These are phyloP conservation scores for Wilhelminamyces savonicus DNA, from an alignment of 805 yeast species.

Conservation along the genomic window DNA sequence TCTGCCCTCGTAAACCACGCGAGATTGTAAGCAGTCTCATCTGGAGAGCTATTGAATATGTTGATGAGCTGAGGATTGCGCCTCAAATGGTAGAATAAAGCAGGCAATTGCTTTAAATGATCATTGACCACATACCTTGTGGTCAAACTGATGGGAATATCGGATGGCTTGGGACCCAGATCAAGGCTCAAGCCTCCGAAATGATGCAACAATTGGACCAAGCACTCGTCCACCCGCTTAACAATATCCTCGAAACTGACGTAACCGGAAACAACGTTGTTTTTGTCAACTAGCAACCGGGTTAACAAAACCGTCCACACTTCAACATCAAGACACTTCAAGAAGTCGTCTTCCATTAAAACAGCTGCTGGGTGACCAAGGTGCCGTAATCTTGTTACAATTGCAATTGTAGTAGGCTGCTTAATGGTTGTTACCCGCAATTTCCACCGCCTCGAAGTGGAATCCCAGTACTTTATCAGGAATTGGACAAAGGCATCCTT, in stretches of 20 bases:
- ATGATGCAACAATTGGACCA: slow-evolving; percentile 19
- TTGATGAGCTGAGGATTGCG: slow-evolving; percentile 29
- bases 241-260: slow-evolving; percentile 22
- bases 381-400: slow-evolving; percentile 6
- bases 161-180: slow-evolving; percentile 1
- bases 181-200: slow-evolving; percentile 18
- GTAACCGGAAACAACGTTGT: slow-evolving; percentile 28
- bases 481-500: slow-evolving; percentile 27
- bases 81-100: slow-evolving; percentile 26
- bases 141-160: slow-evolving; percentile 17
- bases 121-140: slow-evolving; percentile 17
- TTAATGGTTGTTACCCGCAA: slow-evolving; percentile 24
- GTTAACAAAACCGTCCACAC: slow-evolving; percentile 25
- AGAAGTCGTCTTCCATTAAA: slow-evolving; percentile 19
- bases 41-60: slow-evolving; percentile 38
- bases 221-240: slow-evolving; percentile 17
- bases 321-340: slow-evolving; percentile 26
- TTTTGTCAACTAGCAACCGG: slow-evolving; percentile 26
- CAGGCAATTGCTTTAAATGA: slow-evolving; percentile 21
- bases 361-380: slow-evolving; percentile 13
- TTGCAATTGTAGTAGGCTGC: slow-evolving; percentile 21
- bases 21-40: slow-evolving; percentile 39
- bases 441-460: slow-evolving; percentile 11
- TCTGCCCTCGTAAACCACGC: slow-evolving; percentile 19
- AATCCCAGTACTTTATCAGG: slow-evolving; percentile 23